Conservation (phyloP, 1,139 yeast genomes). For the Saccharomyces hybrid region DNA sequence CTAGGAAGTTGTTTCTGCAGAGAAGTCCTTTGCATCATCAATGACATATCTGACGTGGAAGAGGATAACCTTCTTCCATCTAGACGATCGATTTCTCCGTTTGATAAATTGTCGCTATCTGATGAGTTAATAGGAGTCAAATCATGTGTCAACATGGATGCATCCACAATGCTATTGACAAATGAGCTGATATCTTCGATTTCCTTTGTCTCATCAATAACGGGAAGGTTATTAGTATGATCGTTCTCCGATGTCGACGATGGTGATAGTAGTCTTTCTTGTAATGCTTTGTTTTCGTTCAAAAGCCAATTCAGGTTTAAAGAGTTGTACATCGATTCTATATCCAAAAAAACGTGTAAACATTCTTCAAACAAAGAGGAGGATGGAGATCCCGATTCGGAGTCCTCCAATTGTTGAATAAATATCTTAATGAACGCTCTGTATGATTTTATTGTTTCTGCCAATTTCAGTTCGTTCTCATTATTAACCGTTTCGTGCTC, state of each 20-base stretch:
- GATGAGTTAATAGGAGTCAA: constrained; percentile 2
- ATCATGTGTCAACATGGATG: constrained; percentile 2
- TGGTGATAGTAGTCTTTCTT: constrained; percentile 16
- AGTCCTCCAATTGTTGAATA: constrained; percentile 30
- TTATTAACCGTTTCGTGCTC: not conserved
- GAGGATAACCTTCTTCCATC: constrained; percentile 5
- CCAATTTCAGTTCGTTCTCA: constrained; percentile 12
- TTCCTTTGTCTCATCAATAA: constrained; percentile 8
- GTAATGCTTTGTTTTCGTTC: constrained; percentile 21
- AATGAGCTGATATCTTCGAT: constrained; percentile 11
- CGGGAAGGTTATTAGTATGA: constrained; percentile 3
- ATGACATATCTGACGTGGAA: constrained; percentile 13
- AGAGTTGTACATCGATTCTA: constrained; percentile 35
- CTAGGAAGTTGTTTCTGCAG: constrained; percentile 33
- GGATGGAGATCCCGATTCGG: constrained; percentile 24
- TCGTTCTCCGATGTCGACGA: constrained; percentile 10
- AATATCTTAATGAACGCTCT: constrained; percentile 30
- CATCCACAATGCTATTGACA: constrained; percentile 9
- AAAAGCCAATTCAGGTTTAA: constrained; percentile 32
- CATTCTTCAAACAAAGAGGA: constrained; percentile 33
- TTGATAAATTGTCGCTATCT: not conserved
- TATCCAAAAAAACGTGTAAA: constrained; percentile 31
- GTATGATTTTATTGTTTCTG: constrained; percentile 15
- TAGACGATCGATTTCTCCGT: constrained; percentile 4
- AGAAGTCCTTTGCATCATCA: constrained; percentile 26